Conservation (phyloP, 176 grass and related monocot genomes). For the Hordeum marinum region DNA sequence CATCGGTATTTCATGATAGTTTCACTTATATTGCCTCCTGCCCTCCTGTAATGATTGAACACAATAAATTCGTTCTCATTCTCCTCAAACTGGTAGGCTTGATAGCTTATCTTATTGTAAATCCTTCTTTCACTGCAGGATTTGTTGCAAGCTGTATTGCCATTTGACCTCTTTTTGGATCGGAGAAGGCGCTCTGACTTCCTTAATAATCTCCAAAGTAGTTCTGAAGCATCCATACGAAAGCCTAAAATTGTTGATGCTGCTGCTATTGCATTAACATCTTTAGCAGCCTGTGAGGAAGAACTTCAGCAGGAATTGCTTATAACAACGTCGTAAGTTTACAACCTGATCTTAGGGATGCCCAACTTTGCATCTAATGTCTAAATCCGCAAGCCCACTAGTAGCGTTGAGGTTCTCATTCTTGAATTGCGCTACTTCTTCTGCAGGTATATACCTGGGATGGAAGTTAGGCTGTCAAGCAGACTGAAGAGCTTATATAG, state of each 20-base stretch:
- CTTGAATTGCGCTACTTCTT: slow-evolving; percentile 23
- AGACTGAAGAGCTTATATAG: slow-evolving; percentile 95
- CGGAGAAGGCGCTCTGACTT: slow-evolving; percentile 77
- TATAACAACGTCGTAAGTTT: slow-evolving; percentile 93
- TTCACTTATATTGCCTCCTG: slow-evolving; percentile 12
- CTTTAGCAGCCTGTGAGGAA: slow-evolving; percentile 92
- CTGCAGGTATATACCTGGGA: slow-evolving; percentile 94
- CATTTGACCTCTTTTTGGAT: slow-evolving; percentile 95
- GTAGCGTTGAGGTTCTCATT: background rate
- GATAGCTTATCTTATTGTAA: slow-evolving; percentile 13
- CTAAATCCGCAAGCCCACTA: background rate
- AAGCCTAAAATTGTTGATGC: slow-evolving; percentile 67
- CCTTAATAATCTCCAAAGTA: slow-evolving; percentile 80
- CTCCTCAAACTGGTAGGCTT: background rate
- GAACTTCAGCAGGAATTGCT: slow-evolving; percentile 88
- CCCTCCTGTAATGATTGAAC: slow-evolving; percentile 18
- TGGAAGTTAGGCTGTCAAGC: slow-evolving; percentile 94
- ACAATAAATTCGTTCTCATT: background rate
- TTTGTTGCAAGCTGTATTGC: slow-evolving; percentile 83
- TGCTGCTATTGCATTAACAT: slow-evolving; percentile 73
- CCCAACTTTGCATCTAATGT: background rate
- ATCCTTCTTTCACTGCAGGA: slow-evolving; percentile 51
- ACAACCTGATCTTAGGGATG: background rate
- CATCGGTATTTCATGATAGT: slow-evolving; percentile 7
- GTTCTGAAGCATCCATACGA: slow-evolving; percentile 50